phyloP scores from a whole-genome alignment of 805 yeast species.

The Candida xiaguanensis region DNA sequence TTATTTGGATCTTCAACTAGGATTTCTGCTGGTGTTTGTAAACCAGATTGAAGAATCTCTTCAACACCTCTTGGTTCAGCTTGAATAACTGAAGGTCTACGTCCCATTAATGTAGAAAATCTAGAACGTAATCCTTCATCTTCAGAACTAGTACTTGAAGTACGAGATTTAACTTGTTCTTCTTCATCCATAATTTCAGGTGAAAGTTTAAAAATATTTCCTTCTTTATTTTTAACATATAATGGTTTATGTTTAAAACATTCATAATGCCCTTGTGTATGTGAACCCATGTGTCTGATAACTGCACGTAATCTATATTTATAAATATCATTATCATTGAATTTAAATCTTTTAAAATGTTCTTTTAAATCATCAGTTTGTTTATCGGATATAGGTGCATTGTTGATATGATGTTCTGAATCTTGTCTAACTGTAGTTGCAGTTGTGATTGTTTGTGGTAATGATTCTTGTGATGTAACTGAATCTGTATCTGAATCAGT shows the following conservation, averaged over 20 bases:
- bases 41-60: constrained; percentile 36
- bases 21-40: constrained; percentile 40
- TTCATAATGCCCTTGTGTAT: constrained; percentile 86
- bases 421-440: constrained; percentile 5
- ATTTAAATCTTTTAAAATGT: constrained; percentile 35
- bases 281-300: constrained; percentile 85
- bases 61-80: constrained; percentile 34
- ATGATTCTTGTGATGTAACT: constrained; percentile 17
- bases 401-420: neutral
- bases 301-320: constrained; percentile 65
- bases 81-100: constrained; percentile 38
- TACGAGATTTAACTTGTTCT: constrained; percentile 5
- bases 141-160: neutral
- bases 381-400: constrained; percentile 34
- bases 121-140: constrained; percentile 30
- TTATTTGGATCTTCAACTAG: constrained; percentile 25
- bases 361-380: constrained; percentile 32
- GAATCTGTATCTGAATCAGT: constrained; percentile 19
- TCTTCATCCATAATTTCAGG: constrained; percentile 37
- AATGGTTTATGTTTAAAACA: constrained; percentile 77
- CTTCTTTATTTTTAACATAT: constrained; percentile 44
- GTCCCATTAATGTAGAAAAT: constrained; percentile 37
- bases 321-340: constrained; percentile 37
- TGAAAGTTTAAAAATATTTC: constrained; percentile 36
- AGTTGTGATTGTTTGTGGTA: constrained; percentile 7